These are phyloP conservation scores for Boletus eberwhitei DNA, from an alignment of 768 basidiomycete species.

Conservation along the genomic window DNA sequence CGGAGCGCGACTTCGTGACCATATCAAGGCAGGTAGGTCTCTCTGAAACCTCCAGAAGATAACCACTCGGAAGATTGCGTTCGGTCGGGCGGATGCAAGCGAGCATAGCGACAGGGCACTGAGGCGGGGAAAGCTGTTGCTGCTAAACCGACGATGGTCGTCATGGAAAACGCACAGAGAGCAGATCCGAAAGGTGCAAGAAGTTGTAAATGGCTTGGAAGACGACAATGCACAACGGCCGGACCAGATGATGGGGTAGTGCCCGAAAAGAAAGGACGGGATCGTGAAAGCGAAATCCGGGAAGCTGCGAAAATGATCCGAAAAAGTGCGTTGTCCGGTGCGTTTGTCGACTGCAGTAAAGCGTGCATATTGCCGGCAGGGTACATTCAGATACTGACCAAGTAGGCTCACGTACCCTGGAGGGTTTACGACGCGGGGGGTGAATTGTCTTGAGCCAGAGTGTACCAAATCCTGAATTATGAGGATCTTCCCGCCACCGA, in stretches of 20 bases:
- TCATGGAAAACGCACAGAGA: background rate
- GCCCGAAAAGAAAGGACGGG: background rate
- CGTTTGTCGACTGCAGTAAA: background rate
- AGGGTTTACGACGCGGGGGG: background rate
- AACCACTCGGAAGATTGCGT: background rate
- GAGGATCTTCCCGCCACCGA: background rate
- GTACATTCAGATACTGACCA: background rate
- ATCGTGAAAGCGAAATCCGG: slow-evolving; percentile 3
- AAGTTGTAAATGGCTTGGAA: background rate
- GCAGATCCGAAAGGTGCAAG: background rate
- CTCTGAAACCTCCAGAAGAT: background rate
- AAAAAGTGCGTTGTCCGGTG: slow-evolving; percentile 1
- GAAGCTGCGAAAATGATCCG: background rate
- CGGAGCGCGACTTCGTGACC: background rate
- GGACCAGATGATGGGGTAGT: background rate
- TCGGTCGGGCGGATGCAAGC: background rate
- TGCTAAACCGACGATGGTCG: slow-evolving; percentile 1
- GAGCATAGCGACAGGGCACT: background rate
- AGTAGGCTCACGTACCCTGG: slow-evolving; percentile 5
- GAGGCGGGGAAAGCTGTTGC: slow-evolving; percentile 1
- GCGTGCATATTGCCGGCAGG: background rate
- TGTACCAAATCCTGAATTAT: background rate
- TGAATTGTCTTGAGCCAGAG: background rate
- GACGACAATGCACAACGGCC: slow-evolving; percentile 6
- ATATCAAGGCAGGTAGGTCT: background rate